phyloP scores from a whole-genome alignment of 768 basidiomycete species.

The Lyophyllum shimeji region DNA sequence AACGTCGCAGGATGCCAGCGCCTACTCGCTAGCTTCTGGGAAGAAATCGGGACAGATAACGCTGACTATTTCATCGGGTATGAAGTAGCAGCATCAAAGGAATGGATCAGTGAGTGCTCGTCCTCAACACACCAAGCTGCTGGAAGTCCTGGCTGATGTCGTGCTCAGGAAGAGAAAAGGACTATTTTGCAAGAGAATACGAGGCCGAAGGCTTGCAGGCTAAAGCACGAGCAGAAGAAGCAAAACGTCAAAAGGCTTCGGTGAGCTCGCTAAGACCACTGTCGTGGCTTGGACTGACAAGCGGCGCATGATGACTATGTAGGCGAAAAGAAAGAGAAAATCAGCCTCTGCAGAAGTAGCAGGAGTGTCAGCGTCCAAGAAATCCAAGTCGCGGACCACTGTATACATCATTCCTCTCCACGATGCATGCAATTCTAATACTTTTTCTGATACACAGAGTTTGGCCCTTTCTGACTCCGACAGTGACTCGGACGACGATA shows the following conservation, averaged over 20 bases:
- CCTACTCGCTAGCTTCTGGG: constrained; percentile 65
- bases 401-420: too few species aligned
- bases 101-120: constrained; percentile 47
- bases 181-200: constrained; percentile 32
- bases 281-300: too few species aligned
- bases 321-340: constrained; percentile 8
- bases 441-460: too few species aligned
- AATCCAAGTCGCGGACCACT: too few species aligned
- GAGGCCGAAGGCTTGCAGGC: constrained; percentile 18
- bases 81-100: constrained; percentile 18
- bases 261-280: too few species aligned
- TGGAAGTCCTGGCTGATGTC: background rate
- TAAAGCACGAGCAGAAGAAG: constrained; percentile 19
- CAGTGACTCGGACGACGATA: too few species aligned
- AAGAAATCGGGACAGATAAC: constrained; percentile 56
- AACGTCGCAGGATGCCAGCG: constrained; percentile 53
- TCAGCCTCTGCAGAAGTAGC: background rate
- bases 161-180: constrained; percentile 36
- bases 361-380: background rate
- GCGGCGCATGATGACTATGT: too few species aligned
- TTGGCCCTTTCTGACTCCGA: too few species aligned
- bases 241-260: background rate
- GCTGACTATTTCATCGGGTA: constrained; percentile 43
- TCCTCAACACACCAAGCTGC: constrained; percentile 11
- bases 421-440: too few species aligned